Evolutionary conservation across 805 yeast species (phyloP), one percentile per base, ranked within the genome.

Genomic region (Metahyphopichia silvanorum): DNA sequence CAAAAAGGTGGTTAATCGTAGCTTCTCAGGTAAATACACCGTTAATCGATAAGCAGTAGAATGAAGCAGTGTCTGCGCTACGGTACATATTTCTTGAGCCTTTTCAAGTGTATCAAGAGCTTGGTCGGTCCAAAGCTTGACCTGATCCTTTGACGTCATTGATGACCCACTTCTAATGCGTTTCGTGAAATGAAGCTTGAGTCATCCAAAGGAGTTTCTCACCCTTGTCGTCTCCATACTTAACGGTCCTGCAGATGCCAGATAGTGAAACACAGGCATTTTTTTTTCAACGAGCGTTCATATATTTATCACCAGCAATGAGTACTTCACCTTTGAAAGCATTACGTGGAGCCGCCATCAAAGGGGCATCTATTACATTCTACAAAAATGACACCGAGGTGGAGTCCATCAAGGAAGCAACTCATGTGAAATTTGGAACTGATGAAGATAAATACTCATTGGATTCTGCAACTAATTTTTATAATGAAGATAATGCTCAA

Each of bases 401-500:
- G n/a, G 57, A 51, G 8, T 43, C 55, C 15, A 60, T 65, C 27
- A 51, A 53, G 29, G 61, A 58, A 5, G 71, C 71, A 27, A 49
- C 60, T 9, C 55, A 55, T 31, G 63, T 60, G 25, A 46, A 47
- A 35, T 46, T 66, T 15, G 68, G 61, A 21, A 32, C 32, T 9
- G 56, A 50, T 19, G 42, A 38, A 4, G 37, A 39, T 4, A 15
- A 21, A 10, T 59, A 33, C 40, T 51, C 63, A 22, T 55, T 83
- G 33, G 65, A 72, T 42, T 55, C 63, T 9, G 40, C 42, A n/a
- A 80, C 89, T 8, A 69, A 71, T 31, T 82, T 82, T 48, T 61
- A 66, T 30, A 69, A 74, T 27, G 79, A 77, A 32, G 74, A 57
- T 19, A 53, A 54, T 12, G 58, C 65, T 15, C 71, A 77, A 27